Evolutionary conservation across 2,329 filamentous ascomycete genomes (phyloP).

Genomic region (Aspergillus sclerotialis): DNA sequence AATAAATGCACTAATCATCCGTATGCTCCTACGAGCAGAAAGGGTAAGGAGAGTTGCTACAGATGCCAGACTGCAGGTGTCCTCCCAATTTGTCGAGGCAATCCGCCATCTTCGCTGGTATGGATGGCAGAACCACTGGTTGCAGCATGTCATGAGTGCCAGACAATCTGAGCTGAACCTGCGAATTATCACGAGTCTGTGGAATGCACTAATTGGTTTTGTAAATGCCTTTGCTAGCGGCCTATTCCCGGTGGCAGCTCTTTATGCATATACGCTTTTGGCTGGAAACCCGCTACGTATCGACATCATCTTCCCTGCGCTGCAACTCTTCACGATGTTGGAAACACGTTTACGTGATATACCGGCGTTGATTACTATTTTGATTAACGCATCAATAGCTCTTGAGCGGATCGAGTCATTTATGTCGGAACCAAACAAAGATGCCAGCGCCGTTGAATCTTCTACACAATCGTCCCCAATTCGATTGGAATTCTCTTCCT

Average conservation of each 20-base stretch:
- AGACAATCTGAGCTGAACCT: constrained; percentile 61
- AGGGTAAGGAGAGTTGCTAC: constrained; percentile 64
- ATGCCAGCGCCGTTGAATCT: constrained; percentile 48
- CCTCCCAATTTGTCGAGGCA: constrained; percentile 79
- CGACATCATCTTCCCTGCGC: constrained; percentile 78
- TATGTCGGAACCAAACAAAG: constrained; percentile 78
- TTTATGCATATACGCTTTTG: constrained; percentile 72
- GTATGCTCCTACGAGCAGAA: constrained; percentile 61
- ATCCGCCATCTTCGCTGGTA: constrained; percentile 77
- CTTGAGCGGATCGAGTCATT: constrained; percentile 76
- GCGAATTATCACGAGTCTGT: constrained; percentile 57
- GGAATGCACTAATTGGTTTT: constrained; percentile 57
- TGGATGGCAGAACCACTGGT: constrained; percentile 73
- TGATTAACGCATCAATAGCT: constrained; percentile 77
- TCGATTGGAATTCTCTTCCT: constrained; percentile 57
- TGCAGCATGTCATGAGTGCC: constrained; percentile 60
- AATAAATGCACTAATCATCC: constrained; percentile 62
- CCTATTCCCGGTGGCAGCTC: constrained; percentile 71
- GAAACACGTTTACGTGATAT: constrained; percentile 67
- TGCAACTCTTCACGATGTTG: constrained; percentile 72
- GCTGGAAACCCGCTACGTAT: constrained; percentile 63
- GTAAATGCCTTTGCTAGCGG: constrained; percentile 66
- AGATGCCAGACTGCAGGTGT: constrained; percentile 70
- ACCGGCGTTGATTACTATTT: constrained; percentile 65
- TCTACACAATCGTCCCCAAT: constrained; percentile 22